Evolutionary conservation across 2,329 filamentous ascomycete species (phyloP), one percentile per base, ranked within the genome.

Genomic region (Aspergillus texensis): DNA sequence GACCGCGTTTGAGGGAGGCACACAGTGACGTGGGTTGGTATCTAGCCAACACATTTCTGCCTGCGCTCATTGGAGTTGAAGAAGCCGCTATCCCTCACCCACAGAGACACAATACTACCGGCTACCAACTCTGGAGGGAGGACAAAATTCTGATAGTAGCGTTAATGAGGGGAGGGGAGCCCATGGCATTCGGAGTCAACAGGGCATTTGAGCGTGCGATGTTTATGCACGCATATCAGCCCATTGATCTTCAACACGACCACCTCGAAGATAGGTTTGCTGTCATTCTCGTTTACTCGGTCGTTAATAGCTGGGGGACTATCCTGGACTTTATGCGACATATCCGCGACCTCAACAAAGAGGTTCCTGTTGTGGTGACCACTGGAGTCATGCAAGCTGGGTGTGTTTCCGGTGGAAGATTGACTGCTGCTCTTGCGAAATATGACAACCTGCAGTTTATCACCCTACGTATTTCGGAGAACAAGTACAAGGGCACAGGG

Each of bases 141-240:
- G 9, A 74, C 1, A 59, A 76, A 10, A 89, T 85, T 0, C 62
- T 79, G 1, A 88, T 90, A 54, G 75, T 89, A 0, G 79, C 86
- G 0, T 65, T 89, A n/a, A 89, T 90, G 86, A 84, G 86, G 10
- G 86, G 84, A 2, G 87, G 87, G 10, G 86, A 89, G 65, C 80
- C 86, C 0, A 86, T 90, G 84, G 88, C 88, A 0, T 72, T 83
- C 1, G 87, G 87, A 0, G 78, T 90, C 53, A 85, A 74, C 66
- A 79, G 86, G 0, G 83, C 77, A 0, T 82, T 90, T 6, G 83
- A 83, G 0, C 62, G 62, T 0, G 85, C 86, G 4, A 80, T 77
- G 70, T 86, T 88, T 58, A 55, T 86, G 0, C 85, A 88, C 63
- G 80, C 78, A 1, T 72, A 72, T 2, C 1, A 65, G 43, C 65